Conservation (phyloP, 108 stramenopile species). For the Nitzschia sp. region DNA sequence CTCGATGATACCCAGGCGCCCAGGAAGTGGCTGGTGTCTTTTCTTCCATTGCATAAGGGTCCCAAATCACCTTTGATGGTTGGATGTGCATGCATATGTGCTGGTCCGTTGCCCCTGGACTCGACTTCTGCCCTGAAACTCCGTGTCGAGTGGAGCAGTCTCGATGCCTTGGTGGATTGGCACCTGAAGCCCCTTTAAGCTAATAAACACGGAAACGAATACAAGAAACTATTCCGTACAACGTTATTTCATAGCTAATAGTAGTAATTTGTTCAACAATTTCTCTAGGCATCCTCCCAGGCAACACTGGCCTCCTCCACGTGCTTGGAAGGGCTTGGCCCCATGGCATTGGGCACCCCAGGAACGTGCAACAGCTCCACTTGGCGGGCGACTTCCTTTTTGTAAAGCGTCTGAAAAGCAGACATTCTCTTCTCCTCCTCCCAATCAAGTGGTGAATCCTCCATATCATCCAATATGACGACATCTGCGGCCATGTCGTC, state of each 20-base stretch:
- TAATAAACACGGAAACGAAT: too few relatives aligned
- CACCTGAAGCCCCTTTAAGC: conserved; percentile 4
- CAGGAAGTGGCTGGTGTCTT: too few relatives aligned
- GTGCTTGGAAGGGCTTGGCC: conserved; percentile 8
- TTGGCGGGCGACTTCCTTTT: conserved; percentile 68
- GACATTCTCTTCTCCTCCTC: conserved; percentile 65
- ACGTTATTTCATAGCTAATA: background rate
- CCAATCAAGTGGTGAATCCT: conserved; percentile 47
- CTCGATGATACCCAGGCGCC: too few relatives aligned
- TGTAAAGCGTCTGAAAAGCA: conserved; percentile 77
- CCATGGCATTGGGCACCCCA: background rate
- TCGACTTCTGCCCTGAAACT: background rate
- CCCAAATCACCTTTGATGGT: too few relatives aligned
- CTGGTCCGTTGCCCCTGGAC: conserved; percentile 3
- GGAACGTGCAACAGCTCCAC: conserved; percentile 24
- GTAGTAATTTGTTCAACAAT: background rate
- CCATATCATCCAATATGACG: conserved; percentile 53
- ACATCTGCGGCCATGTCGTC: conserved; percentile 40
- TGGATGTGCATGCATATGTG: conserved; percentile 36
- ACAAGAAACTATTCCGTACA: too few relatives aligned
- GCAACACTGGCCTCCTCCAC: conserved; percentile 10
- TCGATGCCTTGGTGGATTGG: conserved; percentile 11
- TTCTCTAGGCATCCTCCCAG: conserved; percentile 29
- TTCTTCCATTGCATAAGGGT: too few relatives aligned
- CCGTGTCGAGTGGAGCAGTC: conserved; percentile 9